Conservation (phyloP, 2,329 filamentous ascomycete species). For the Drechslerella stenobrocha region DNA sequence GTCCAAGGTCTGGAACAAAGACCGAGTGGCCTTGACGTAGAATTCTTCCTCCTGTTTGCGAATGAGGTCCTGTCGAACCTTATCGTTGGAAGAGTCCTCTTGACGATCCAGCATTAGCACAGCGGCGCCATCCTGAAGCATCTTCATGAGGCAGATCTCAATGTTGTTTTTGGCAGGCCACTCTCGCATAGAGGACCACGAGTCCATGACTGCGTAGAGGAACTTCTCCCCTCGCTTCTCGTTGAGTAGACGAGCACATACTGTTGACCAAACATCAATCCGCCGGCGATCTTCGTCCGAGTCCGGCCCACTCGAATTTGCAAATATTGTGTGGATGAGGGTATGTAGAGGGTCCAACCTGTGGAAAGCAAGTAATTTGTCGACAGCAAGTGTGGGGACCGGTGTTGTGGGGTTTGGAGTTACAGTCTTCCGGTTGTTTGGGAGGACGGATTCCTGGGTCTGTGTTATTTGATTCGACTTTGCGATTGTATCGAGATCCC, state of each 20-base stretch:
- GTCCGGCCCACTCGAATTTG: conserved; percentile 78
- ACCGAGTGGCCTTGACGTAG: conserved; percentile 77
- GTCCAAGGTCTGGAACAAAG: conserved; percentile 82
- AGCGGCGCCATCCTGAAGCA: conserved; percentile 84
- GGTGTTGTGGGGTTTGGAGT: conserved; percentile 57
- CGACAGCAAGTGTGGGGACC: conserved; percentile 65
- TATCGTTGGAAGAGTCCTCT: conserved; percentile 72
- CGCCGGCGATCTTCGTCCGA: conserved; percentile 77
- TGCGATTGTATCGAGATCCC: conserved; percentile 76
- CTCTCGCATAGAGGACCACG: conserved; percentile 81
- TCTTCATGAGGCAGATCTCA: conserved; percentile 93
- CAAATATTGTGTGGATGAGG: conserved; percentile 85
- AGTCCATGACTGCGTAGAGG: conserved; percentile 79
- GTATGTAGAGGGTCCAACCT: conserved; percentile 82
- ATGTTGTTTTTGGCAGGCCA: conserved; percentile 89
- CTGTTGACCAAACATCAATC: conserved; percentile 83
- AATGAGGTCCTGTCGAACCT: conserved; percentile 58
- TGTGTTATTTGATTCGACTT: conserved; percentile 78
- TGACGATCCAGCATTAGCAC: conserved; percentile 75
- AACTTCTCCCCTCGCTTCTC: conserved; percentile 79
- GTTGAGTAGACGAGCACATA: conserved; percentile 79
- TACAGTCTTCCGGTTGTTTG: conserved; percentile 53
- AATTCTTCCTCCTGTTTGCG: conserved; percentile 76
- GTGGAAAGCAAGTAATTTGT: conserved; percentile 84
- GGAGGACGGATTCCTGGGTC: conserved; percentile 79